phyloP scores from a whole-genome alignment of 176 grass and related monocot species.

The Avena atlantica region DNA sequence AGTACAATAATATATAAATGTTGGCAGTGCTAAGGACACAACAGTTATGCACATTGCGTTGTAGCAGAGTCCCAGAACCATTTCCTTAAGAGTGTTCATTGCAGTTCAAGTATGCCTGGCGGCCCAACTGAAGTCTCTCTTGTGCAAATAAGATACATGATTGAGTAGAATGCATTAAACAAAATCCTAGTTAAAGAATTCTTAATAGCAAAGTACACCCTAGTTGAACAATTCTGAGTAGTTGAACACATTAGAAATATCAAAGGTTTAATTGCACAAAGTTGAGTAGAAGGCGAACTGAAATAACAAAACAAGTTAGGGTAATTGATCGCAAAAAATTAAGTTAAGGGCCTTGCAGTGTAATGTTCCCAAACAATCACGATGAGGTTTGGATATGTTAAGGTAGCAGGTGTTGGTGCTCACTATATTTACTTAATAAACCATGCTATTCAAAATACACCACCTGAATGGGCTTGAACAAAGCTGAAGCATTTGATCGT shows the following conservation, averaged over 20 bases:
- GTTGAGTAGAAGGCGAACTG: not conserved
- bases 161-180: not conserved
- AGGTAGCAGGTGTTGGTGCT: not conserved
- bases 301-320: slow-evolving; percentile 7
- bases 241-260: not conserved
- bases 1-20: slow-evolving; percentile 14
- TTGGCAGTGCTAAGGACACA: not conserved
- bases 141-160: slow-evolving; percentile 23
- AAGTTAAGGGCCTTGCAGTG: not conserved
- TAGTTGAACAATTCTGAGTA: not conserved
- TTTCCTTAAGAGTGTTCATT: not conserved
- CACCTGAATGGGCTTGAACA: slow-evolving; percentile 89
- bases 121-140: slow-evolving; percentile 3
- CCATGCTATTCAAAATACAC: slow-evolving; percentile 33
- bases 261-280: slow-evolving; percentile 17
- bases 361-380: slow-evolving; percentile 33
- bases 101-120: slow-evolving; percentile 21
- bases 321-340: not conserved
- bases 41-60: slow-evolving; percentile 16
- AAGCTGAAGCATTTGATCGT: slow-evolving; percentile 75
- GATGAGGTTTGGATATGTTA: not conserved
- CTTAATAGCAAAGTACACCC: not conserved
- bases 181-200: slow-evolving; percentile 1
- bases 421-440: slow-evolving; percentile 27
- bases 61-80: not conserved